Base-by-base conservation (phyloP, 2,329 filamentous ascomycete genomes). In the Lecanicillium sp. region DNA sequence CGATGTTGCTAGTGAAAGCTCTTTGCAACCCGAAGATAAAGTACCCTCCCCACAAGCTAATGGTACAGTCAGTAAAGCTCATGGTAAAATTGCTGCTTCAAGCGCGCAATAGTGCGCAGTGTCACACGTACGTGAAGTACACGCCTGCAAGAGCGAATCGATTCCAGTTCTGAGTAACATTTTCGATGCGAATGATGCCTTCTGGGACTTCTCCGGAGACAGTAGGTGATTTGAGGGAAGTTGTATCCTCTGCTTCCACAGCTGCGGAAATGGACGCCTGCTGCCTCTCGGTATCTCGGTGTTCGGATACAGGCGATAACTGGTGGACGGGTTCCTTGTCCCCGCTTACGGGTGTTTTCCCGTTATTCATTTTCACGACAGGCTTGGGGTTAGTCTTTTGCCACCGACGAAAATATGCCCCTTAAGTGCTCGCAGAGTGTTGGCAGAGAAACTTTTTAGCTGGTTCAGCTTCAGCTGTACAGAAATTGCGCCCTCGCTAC, bases 31-130 rank as follows among this genome's bases (percentile, higher is more conserved):
- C 17, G 15, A 33, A 33, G 31, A 33, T 17, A 8, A 33, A 17
- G 31, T 33, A 33, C 7, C n/a, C 31, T 33, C 31, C 31, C 31
- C 31, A 33, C 13, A 33, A 33, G 5, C 31, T 33, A 33, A 6
- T 6, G 4, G 9, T 5, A 17, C 17, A 5, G 17, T 33, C 17
- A 33, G 31, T 19, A 17, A 17, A 33, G 13, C 13, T 17, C 17
- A 14, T 12, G 15, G 15, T 17, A 12, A 5, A 17, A 33, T 17
- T 33, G 13, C 15, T 14, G 17, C 15, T 14, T 13, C 6, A 33
- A 5, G 13, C 31, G 31, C 14, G 7, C 17, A 17, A 12, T 14
- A 17, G 14, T 19, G 31, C 31, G 17, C 17, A 6, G 15, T 13
- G 5, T 14, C 13, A 7, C 7, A 33, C 31, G 11, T 33, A 33